Evolutionary conservation across 2,329 filamentous ascomycete species (phyloP).

Genomic region (Ascochyta pisi): DNA sequence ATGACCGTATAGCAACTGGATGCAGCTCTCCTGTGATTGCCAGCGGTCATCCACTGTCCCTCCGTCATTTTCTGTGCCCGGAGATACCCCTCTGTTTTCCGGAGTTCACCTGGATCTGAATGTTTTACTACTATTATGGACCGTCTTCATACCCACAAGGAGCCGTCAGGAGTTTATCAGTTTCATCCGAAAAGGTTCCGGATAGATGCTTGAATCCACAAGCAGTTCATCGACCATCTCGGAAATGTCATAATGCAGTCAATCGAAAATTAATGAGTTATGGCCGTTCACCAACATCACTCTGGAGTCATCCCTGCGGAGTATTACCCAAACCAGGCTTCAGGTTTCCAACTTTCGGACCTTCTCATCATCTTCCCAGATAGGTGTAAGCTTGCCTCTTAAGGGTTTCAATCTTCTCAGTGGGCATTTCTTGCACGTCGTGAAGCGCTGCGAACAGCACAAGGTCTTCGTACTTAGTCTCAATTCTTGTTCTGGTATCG

Average conservation of each 20-base stretch:
- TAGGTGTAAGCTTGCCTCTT: constrained; percentile 11
- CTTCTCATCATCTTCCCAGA: constrained; percentile 4
- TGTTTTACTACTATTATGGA: constrained; percentile 38
- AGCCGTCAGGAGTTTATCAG: constrained; percentile 32
- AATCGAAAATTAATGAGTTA: constrained; percentile 17
- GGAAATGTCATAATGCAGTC: constrained; percentile 19
- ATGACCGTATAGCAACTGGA: constrained; percentile 7
- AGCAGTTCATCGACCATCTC: constrained; percentile 6
- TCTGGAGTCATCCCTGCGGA: constrained; percentile 4
- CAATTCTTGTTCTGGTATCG: not conserved
- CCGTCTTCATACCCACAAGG: constrained; percentile 33
- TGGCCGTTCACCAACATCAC: constrained; percentile 10
- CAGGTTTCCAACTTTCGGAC: not conserved
- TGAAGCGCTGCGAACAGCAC: not conserved
- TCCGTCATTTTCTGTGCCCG: constrained; percentile 41
- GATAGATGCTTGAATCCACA: constrained; percentile 23
- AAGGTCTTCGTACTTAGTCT: not conserved
- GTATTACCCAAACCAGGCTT: constrained; percentile 1
- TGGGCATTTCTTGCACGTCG: constrained; percentile 1
- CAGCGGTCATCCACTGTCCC: constrained; percentile 38
- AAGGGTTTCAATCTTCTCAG: not conserved
- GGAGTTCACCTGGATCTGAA: constrained; percentile 43
- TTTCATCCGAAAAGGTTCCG: constrained; percentile 34
- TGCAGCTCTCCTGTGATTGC: constrained; percentile 28
- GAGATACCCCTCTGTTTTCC: constrained; percentile 47